A percentile compares a stretch with the other conserved stretches of the same genome.
These are phyloP conservation scores for Flaveria trinervia DNA, from an alignment of 129 eudicot species.

Conservation along the genomic window DNA sequence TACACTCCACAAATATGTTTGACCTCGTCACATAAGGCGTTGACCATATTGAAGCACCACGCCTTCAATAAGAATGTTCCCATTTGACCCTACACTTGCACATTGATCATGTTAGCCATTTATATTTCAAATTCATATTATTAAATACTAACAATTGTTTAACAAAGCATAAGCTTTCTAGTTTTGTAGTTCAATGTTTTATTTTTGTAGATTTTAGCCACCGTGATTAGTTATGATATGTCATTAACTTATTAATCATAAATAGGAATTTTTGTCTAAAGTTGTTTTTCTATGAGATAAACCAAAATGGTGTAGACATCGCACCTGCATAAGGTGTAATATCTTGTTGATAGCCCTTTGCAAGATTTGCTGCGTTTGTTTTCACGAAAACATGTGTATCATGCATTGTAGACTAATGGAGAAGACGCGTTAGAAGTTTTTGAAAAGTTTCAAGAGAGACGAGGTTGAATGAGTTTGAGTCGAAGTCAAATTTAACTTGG, in stretches of 20 bases:
- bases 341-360: background rate
- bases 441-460: no score
- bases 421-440: no score
- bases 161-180: background rate
- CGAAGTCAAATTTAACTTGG: background rate
- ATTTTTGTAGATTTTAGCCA: background rate
- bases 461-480: no score
- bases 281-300: no score
- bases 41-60: conserved; percentile 18
- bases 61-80: conserved; percentile 23
- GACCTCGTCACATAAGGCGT: conserved; percentile 15
- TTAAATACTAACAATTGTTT: background rate
- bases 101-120: conserved; percentile 32
- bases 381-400: no score
- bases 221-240: background rate
- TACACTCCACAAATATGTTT: background rate
- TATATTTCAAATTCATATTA: background rate
- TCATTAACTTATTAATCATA: background rate
- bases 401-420: no score
- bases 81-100: conserved; percentile 34
- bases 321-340: background rate
- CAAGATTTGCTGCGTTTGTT: background rate
- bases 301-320: no score
- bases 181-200: background rate
- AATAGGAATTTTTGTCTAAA: no score